Percentiles rank a stretch among this genome's conserved stretches.
Conservation (phyloP, 768 basidiomycete species). For the Agaricus blazei region DNA sequence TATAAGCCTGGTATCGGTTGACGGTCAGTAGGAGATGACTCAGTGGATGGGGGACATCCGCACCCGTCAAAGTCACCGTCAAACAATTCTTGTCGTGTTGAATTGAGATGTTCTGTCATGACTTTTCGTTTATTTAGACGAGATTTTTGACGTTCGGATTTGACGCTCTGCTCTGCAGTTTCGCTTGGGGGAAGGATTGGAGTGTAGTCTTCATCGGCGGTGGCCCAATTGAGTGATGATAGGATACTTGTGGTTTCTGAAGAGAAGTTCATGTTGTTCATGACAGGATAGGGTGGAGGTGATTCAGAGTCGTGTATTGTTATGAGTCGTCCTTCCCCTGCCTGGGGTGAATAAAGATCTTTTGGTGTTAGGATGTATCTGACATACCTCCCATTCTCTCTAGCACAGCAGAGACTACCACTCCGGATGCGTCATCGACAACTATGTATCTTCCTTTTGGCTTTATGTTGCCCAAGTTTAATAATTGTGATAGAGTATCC, state of each 20-base stretch:
- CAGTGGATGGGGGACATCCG: slow-evolving; percentile 15
- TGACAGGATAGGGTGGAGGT: slow-evolving; percentile 85
- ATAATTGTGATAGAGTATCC: slow-evolving; percentile 85
- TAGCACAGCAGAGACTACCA: slow-evolving; percentile 79
- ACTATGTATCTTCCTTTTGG: slow-evolving; percentile 86
- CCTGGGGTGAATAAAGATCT: background rate
- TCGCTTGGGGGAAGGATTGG: slow-evolving; percentile 61
- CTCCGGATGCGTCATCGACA: slow-evolving; percentile 89
- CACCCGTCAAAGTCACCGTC: slow-evolving; percentile 87
- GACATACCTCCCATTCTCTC: slow-evolving; percentile 78
- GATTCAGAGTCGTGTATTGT: slow-evolving; percentile 87
- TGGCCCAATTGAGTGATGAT: slow-evolving; percentile 85
- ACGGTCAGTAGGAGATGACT: background rate
- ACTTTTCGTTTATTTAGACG: slow-evolving; percentile 75
- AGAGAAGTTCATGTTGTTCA: slow-evolving; percentile 83
- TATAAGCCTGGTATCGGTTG: slow-evolving; percentile 36
- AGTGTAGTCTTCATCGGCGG: slow-evolving; percentile 70
- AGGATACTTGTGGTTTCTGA: slow-evolving; percentile 49
- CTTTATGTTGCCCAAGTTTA: slow-evolving; percentile 76
- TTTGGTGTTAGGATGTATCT: no score
- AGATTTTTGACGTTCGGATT: slow-evolving; percentile 66
- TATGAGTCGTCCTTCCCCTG: slow-evolving; percentile 77
- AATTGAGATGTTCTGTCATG: slow-evolving; percentile 55
- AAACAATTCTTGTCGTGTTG: slow-evolving; percentile 76
- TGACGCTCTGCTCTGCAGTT: slow-evolving; percentile 49